Evolutionary conservation across 73 alveolate species (phyloP).

Genomic region (Paramecium sonneborni): DNA sequence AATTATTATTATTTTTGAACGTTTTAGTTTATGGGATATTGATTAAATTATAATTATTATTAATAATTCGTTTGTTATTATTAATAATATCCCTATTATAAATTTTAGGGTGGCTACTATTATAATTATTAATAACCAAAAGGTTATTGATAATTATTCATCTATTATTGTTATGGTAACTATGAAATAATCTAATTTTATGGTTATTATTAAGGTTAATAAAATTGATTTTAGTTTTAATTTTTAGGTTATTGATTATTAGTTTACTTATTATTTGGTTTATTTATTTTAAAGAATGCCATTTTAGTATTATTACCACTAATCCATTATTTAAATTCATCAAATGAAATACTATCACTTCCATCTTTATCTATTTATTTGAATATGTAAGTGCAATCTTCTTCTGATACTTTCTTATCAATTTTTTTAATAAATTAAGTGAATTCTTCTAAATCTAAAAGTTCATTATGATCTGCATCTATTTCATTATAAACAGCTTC

Average conservation of each 20-base stretch:
- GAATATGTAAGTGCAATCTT: conserved; percentile 40
- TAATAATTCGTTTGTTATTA: background rate
- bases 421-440: conserved; percentile 21
- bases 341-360: conserved; percentile 50
- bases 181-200: background rate
- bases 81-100: too few relatives aligned
- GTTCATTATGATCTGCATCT: conserved; percentile 42
- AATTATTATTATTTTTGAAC: background rate
- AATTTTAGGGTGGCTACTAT: too few relatives aligned
- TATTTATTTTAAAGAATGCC: background rate
- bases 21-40: background rate
- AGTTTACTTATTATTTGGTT: background rate
- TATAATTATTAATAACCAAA: background rate
- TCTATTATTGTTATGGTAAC: background rate
- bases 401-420: conserved; percentile 33
- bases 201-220: background rate
- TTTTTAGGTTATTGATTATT: background rate
- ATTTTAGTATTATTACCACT: conserved; percentile 47
- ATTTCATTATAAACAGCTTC: conserved; percentile 25
- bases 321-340: conserved; percentile 61
- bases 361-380: conserved; percentile 57
- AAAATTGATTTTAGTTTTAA: background rate
- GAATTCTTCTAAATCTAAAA: conserved; percentile 49
- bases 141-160: background rate
- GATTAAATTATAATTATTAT: background rate